Evolutionary conservation across 441 rosid species (phyloP).

Genomic region (Populus hybrid): DNA sequence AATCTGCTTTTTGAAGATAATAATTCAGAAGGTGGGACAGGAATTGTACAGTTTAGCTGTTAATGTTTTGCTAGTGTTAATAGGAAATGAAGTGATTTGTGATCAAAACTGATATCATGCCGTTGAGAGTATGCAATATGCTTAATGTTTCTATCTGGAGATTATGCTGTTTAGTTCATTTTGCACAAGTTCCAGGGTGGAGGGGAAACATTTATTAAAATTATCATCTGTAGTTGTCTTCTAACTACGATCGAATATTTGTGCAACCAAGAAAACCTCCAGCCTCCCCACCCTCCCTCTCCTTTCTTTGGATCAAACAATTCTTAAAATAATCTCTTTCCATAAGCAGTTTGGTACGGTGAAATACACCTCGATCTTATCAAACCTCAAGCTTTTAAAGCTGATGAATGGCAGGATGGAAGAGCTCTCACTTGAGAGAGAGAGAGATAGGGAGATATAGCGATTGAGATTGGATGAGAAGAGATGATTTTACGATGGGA

Average conservation of each 20-base stretch:
- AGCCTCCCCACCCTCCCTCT: no score
- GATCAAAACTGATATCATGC: background rate
- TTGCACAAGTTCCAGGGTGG: background rate
- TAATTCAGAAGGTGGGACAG: background rate
- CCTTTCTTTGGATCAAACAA: background rate
- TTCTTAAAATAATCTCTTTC: background rate
- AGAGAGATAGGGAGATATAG: background rate
- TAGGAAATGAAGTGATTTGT: background rate
- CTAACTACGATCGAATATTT: background rate
- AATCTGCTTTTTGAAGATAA: background rate
- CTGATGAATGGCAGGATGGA: background rate
- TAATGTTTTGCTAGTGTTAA: background rate
- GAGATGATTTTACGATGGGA: background rate
- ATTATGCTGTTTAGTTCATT: background rate
- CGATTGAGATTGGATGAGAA: background rate
- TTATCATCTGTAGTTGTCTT: background rate
- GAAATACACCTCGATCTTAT: background rate
- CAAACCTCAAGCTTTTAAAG: background rate
- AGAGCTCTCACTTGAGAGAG: no score
- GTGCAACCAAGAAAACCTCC: no score
- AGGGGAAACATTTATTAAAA: background rate
- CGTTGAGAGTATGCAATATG: background rate
- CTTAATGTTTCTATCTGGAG: background rate
- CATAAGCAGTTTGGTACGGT: background rate
- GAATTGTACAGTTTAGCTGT: background rate